phyloP scores from a whole-genome alignment of 2,329 filamentous ascomycete genomes.

The Colletotrichum sp. region DNA sequence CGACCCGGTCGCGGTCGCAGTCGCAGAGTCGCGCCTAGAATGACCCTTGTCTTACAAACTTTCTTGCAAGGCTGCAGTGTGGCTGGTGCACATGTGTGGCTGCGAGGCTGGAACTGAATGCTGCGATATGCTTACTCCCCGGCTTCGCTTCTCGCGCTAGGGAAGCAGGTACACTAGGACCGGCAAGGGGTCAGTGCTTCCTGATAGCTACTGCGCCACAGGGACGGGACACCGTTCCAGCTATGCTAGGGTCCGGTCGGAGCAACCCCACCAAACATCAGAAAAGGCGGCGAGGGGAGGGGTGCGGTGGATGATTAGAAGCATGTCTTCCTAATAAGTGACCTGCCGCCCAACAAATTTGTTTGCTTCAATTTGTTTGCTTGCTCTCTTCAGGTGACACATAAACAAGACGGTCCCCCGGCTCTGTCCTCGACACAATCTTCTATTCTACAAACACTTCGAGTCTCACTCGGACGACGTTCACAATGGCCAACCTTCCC shows the following conservation, averaged over 20 bases:
- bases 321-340: conserved; percentile 10
- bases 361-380: neutral
- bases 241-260: neutral
- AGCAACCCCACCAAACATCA: conserved; percentile 18
- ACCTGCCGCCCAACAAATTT: conserved; percentile 11
- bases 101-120: conserved; percentile 14
- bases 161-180: conserved; percentile 9
- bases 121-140: neutral
- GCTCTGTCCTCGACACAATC: neutral
- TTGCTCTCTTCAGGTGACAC: neutral
- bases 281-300: conserved; percentile 11
- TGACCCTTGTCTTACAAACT: conserved; percentile 20
- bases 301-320: neutral
- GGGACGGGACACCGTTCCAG: neutral
- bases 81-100: neutral
- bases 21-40: conserved; percentile 1
- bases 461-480: neutral
- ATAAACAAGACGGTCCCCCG: neutral
- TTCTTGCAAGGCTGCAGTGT: conserved; percentile 21
- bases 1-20: neutral
- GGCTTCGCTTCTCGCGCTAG: neutral
- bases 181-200: conserved; percentile 2
- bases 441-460: neutral
- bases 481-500: conserved; percentile 77
- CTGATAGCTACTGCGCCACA: conserved; percentile 17